Evolutionary conservation across 371 early-diverging fungal species (phyloP), one percentile per base, ranked within the genome.

Genomic region (Mortierella sp.): DNA sequence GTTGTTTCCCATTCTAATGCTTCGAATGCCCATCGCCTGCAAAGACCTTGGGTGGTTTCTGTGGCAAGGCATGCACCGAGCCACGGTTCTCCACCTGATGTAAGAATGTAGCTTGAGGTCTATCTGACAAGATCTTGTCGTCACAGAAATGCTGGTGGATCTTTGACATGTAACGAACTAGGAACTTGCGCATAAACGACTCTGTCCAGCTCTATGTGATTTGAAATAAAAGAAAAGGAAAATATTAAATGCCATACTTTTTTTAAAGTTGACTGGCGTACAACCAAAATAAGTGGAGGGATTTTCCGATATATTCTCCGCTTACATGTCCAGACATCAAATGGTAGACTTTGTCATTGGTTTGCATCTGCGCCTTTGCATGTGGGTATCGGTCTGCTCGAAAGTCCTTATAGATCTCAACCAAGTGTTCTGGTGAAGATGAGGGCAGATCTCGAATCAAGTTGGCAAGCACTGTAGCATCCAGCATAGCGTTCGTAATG

Each of bases 111-210:
- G 75, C 75, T 45, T 74, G 75, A 18, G 69, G 75, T 18, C 69
- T 68, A 45, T 74, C 69, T 0, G 64, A 58, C 60, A 74, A 61
- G 18, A 58, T 64, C 65, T 69, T 74, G 26, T 55, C 22, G 28
- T 74, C 75, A 26, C 69, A 45, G 26, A 74, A 74, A 45, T 74
- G 69, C 20, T 68, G 75, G 32, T 64, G 64, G 20, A 74, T 58
- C 61, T 69, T 74, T 54, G 65, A 68, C 43, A 74, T 68, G 60
- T 69, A 69, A 16, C 75, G 64, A 11, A 74, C 75, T 12, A 60
- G 37, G 12, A 74, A 57, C 61, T 64, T 67, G 20, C 75, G 58
- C 61, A 74, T 69, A 51, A 68, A 52, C 0, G 65, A 30, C 20
- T 74, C 75, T 43, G 75, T 64, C 75, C 75, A 74, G 5, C 61